Conservation (phyloP, 148 eudicot genomes). For the Polygonum maritimum region DNA sequence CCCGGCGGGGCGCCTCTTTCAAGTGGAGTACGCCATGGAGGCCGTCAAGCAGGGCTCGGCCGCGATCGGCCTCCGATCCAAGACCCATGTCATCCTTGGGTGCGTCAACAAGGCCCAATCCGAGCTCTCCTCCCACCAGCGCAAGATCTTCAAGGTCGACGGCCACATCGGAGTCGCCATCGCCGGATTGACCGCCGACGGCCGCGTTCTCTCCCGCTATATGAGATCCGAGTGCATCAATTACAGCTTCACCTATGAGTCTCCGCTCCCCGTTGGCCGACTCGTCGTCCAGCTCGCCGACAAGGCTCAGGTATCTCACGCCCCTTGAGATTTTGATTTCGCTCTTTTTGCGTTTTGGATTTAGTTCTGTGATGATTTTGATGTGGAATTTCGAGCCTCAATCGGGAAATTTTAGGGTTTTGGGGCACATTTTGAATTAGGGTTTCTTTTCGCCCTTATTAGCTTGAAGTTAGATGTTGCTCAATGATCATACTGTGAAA, state of each 20-base stretch:
- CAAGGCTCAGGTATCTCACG: constrained; percentile 70
- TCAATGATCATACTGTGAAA: not conserved
- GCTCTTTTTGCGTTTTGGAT: not conserved
- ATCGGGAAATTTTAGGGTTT: not conserved
- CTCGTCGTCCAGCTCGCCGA: constrained; percentile 96
- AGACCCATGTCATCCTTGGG: constrained; percentile 67
- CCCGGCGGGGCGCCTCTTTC: constrained; percentile 85
- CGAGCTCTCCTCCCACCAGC: constrained; percentile 89
- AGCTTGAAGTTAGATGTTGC: not conserved
- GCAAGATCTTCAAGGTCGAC: constrained; percentile 55
- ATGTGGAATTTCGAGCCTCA: not conserved
- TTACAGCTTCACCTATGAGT: constrained; percentile 59
- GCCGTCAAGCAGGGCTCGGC: constrained; percentile 81
- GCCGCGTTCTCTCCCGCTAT: constrained; percentile 75
- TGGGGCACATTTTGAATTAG: not conserved
- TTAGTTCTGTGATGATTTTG: not conserved
- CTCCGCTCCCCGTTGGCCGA: constrained; percentile 19
- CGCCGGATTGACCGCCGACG: constrained; percentile 94
- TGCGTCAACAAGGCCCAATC: constrained; percentile 84
- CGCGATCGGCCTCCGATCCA: constrained; percentile 47
- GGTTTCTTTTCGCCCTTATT: not conserved
- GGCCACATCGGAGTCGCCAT: constrained; percentile 72
- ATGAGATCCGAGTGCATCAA: constrained; percentile 89
- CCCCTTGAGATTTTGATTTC: not conserved
- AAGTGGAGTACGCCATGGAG: constrained; percentile 99